These are phyloP conservation scores for Citrus australasica DNA, from an alignment of 345 rosid genomes.

Conservation along the genomic window DNA sequence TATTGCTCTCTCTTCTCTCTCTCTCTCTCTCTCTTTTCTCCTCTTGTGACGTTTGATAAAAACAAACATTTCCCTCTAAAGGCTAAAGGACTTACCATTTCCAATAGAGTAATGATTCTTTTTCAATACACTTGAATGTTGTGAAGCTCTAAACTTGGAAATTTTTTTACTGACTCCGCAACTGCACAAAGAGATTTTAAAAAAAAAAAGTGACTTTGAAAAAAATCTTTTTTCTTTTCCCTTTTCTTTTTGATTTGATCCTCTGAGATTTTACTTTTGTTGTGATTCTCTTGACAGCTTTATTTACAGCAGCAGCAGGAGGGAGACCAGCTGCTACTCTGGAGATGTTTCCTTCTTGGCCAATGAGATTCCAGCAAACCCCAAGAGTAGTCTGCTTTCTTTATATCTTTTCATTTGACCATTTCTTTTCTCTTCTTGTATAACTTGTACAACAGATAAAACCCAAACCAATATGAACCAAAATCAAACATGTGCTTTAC, in stretches of 20 bases:
- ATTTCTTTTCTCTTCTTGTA: slow-evolving; percentile 22
- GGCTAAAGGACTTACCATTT: slow-evolving; percentile 41
- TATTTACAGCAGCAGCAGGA: slow-evolving; percentile 44
- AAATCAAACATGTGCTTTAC: neutral
- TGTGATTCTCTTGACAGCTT: slow-evolving; percentile 69
- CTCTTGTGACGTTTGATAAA: slow-evolving; percentile 55
- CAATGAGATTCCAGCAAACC: slow-evolving; percentile 94
- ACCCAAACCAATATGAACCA: neutral
- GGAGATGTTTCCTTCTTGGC: slow-evolving; percentile 99
- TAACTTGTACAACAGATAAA: neutral
- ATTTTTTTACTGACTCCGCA: slow-evolving; percentile 42
- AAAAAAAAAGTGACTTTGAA: too few species aligned
- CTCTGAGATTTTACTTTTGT: slow-evolving; percentile 25
- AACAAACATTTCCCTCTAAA: slow-evolving; percentile 40
- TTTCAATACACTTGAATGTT: slow-evolving; percentile 54
- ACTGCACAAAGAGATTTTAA: slow-evolving; percentile 20
- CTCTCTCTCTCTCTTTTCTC: slow-evolving; percentile 12
- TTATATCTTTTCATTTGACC: slow-evolving; percentile 48
- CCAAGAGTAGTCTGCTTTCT: slow-evolving; percentile 56
- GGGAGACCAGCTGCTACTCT: slow-evolving; percentile 93
- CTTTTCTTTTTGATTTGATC: slow-evolving; percentile 4
- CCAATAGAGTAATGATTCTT: slow-evolving; percentile 55
- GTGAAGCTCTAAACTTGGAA: slow-evolving; percentile 64
- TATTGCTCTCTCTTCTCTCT: slow-evolving; percentile 4
- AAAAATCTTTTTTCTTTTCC: too few species aligned